These are phyloP conservation scores for Parachaetomium inaequale DNA, from an alignment of 495 filamentous ascomycete genomes.

Conservation along the genomic window DNA sequence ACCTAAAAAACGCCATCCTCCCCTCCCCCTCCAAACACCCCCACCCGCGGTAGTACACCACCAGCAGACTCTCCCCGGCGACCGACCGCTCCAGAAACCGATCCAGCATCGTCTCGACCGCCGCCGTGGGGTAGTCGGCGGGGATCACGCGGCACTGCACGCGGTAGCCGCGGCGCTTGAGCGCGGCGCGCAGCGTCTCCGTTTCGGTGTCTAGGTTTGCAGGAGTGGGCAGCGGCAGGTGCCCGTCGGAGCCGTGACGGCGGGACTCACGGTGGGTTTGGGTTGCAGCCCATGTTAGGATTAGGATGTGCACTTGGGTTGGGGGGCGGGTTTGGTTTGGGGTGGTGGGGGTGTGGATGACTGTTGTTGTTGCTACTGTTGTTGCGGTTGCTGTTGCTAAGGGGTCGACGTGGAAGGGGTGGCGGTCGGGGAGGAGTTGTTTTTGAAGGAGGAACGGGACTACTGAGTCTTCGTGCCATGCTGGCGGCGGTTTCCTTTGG, in stretches of 20 bases:
- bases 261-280: conserved; percentile 5
- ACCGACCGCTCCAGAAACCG: conserved; percentile 20
- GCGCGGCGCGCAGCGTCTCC: conserved; percentile 20
- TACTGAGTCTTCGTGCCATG: background rate
- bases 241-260: conserved; percentile 17
- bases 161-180: conserved; percentile 26
- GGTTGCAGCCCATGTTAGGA: conserved; percentile 24
- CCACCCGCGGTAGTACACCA: conserved; percentile 29
- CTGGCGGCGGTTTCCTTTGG: conserved; percentile 6
- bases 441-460: background rate
- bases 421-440: background rate
- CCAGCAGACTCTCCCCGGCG: conserved; percentile 11
- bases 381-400: background rate
- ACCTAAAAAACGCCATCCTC: conserved; percentile 29
- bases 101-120: conserved; percentile 28
- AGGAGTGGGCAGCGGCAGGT: conserved; percentile 13
- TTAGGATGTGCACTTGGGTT: conserved; percentile 25
- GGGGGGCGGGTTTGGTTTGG: conserved; percentile 16
- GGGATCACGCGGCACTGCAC: conserved; percentile 30
- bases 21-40: conserved; percentile 21
- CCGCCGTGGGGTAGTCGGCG: conserved; percentile 25
- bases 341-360: background rate
- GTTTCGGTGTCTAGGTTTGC: conserved; percentile 6
- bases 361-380: background rate
- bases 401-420: background rate